Percentiles rank a stretch among this genome's conserved stretches.
These are phyloP conservation scores for Cydonia oblonga DNA, from an alignment of 331 rosid species.

Conservation along the genomic window DNA sequence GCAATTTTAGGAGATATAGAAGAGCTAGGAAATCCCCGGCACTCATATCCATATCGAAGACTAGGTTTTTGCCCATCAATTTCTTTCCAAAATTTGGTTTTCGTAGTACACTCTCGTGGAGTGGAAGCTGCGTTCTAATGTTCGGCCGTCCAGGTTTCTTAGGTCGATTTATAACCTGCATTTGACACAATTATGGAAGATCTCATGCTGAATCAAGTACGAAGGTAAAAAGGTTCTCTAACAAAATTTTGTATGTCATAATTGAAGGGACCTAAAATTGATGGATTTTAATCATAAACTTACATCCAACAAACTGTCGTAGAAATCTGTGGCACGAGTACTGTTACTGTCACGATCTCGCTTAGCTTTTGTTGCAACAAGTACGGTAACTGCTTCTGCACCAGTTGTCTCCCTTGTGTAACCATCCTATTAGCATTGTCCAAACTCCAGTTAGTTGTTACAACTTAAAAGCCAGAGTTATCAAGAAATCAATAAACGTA, in stretches of 20 bases:
- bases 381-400: constrained; percentile 6
- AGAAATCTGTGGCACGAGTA: background rate
- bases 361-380: constrained; percentile 14
- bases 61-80: background rate
- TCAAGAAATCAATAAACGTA: background rate
- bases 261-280: background rate
- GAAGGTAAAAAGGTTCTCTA: background rate
- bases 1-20: constrained; percentile 11
- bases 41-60: constrained; percentile 20
- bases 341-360: background rate
- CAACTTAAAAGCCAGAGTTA: background rate
- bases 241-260: background rate
- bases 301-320: constrained; percentile 12
- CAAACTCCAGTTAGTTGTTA: background rate
- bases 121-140: background rate
- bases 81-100: constrained; percentile 1
- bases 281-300: background rate
- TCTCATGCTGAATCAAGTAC: background rate
- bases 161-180: constrained; percentile 7
- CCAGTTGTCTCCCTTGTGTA: background rate
- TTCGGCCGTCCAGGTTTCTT: background rate
- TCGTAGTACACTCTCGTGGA: background rate
- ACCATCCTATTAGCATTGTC: constrained; percentile 10
- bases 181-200: background rate
- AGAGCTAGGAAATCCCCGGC: constrained; percentile 13